Base-by-base conservation (phyloP, 139 green algal genomes). In the Spirogloea muscicola region DNA sequence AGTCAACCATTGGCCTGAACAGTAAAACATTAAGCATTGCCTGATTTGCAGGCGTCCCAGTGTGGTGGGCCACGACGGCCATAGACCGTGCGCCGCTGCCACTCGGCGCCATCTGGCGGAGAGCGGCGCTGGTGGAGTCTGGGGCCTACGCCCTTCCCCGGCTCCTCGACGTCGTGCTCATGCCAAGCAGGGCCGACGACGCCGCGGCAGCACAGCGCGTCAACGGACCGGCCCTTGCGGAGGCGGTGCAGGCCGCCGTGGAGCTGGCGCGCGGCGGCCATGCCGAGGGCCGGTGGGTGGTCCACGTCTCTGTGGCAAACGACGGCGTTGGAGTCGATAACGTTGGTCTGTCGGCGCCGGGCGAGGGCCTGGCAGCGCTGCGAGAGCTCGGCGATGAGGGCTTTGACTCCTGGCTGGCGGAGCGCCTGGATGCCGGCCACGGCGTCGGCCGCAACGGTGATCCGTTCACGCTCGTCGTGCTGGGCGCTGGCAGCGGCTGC, bases 21-120 rank as follows among this genome's bases (percentile, higher is more conserved):
- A 55, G 21, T 55, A 55, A 55, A 31, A 21, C 21, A 21, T 55
- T 31, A 21, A 55, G 21, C 21, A 21, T 55, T 21, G 21, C 21
- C 21, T 55, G 31, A 21, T 62, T 31, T 62, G 52, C 52, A 62
- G 60, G 60, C 7, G 46, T 70, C 18, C 60, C 60, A 70, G 60
- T 70, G 7, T 70, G 60, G 60, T 70, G 60, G 60, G 31, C 36
- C 31, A 64, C 42, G 9, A 70, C 60, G 7, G 42, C 39, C 34
- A 60, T 67, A 68, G 31, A 70, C 9, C 60, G 60, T 5, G 5
- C 9, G 18, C 38, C 60, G 18, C 60, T 70, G 7, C 60, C 60
- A 6, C 42, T 25, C 42, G 46, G 18, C 18, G 37, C 60, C 18
- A 70, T 70, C 42, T 6, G 36, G 5, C 7, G 36, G 37, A 55